Evolutionary conservation across 768 basidiomycete species (phyloP).

Genomic region (Kwoniella sp.): DNA sequence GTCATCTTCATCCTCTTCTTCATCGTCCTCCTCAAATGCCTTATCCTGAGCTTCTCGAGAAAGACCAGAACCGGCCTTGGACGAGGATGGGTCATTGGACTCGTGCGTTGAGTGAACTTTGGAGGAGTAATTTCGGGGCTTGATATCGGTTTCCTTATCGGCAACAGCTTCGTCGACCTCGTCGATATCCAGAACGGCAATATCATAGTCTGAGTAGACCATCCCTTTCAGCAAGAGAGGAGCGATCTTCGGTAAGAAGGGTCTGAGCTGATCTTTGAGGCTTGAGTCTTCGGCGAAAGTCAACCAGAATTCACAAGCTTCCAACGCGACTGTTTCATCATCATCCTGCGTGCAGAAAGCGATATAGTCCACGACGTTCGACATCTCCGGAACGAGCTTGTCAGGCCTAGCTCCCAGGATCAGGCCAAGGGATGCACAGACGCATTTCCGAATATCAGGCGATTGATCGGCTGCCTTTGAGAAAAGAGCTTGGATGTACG

Average conservation of each 20-base stretch:
- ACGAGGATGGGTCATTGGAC: slow-evolving; percentile 58
- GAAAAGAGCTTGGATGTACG: slow-evolving; percentile 90
- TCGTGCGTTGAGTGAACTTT: slow-evolving; percentile 84
- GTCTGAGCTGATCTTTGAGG: slow-evolving; percentile 77
- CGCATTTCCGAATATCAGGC: slow-evolving; percentile 87
- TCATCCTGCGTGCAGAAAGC: slow-evolving; percentile 96
- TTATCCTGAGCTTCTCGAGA: slow-evolving; percentile 60
- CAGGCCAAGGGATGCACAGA: slow-evolving; percentile 91
- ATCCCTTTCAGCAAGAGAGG: slow-evolving; percentile 96
- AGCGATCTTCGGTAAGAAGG: slow-evolving; percentile 84
- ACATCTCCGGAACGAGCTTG: slow-evolving; percentile 94
- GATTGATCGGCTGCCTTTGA: slow-evolving; percentile 92
- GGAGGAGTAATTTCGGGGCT: slow-evolving; percentile 85
- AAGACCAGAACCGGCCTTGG: slow-evolving; percentile 28
- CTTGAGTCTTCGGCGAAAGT: slow-evolving; percentile 96
- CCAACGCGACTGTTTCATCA: slow-evolving; percentile 89
- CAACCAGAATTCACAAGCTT: slow-evolving; percentile 99
- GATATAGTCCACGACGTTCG: slow-evolving; percentile 97
- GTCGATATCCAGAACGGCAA: slow-evolving; percentile 91
- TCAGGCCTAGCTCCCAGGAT: slow-evolving; percentile 91
- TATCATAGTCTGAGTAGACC: slow-evolving; percentile 93
- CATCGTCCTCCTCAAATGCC: slow-evolving; percentile 77
- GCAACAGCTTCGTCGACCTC: slow-evolving; percentile 82
- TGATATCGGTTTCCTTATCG: slow-evolving; percentile 93
- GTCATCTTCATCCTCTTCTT: slow-evolving; percentile 85